Evolutionary conservation across 2,329 filamentous ascomycete species (phyloP).

Genomic region (Pseudocercospora pini-densiflorae): DNA sequence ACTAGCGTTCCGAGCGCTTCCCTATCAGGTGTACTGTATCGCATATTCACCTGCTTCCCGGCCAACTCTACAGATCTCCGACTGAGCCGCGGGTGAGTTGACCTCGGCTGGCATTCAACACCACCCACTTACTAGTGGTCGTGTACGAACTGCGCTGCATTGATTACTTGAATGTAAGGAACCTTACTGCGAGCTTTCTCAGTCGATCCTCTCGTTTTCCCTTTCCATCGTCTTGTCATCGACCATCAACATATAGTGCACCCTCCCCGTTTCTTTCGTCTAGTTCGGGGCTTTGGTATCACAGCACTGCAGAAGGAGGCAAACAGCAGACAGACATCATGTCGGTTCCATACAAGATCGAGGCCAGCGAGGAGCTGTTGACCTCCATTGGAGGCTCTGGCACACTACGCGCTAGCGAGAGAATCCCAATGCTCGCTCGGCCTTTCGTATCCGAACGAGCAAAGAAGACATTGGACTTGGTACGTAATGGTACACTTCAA

Average conservation of each 20-base stretch:
- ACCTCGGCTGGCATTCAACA: slow-evolving; percentile 9
- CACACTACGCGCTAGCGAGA: slow-evolving; percentile 54
- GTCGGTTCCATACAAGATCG: slow-evolving; percentile 44
- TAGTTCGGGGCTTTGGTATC: not conserved
- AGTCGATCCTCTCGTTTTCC: slow-evolving; percentile 6
- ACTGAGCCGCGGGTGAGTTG: slow-evolving; percentile 8
- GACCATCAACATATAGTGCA: slow-evolving; percentile 1
- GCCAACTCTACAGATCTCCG: not conserved
- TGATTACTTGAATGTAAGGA: slow-evolving; percentile 6
- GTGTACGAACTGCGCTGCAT: not conserved
- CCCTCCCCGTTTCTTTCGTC: not conserved
- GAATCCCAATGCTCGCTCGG: slow-evolving; percentile 62
- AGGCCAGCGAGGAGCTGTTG: slow-evolving; percentile 40
- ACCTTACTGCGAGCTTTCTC: not conserved
- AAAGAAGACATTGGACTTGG: slow-evolving; percentile 79
- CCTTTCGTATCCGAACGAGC: slow-evolving; percentile 80
- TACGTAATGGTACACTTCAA: slow-evolving; percentile 41
- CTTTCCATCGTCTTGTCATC: slow-evolving; percentile 9
- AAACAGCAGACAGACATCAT: slow-evolving; percentile 30
- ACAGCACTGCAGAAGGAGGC: not conserved
- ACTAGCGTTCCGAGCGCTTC: not conserved
- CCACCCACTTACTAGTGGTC: slow-evolving; percentile 6
- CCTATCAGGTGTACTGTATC: not conserved
- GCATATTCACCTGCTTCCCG: not conserved
- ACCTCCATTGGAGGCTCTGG: slow-evolving; percentile 31